Evolutionary conservation across 2,329 filamentous ascomycete genomes (phyloP).

Genomic region (Hortaea sp.): DNA sequence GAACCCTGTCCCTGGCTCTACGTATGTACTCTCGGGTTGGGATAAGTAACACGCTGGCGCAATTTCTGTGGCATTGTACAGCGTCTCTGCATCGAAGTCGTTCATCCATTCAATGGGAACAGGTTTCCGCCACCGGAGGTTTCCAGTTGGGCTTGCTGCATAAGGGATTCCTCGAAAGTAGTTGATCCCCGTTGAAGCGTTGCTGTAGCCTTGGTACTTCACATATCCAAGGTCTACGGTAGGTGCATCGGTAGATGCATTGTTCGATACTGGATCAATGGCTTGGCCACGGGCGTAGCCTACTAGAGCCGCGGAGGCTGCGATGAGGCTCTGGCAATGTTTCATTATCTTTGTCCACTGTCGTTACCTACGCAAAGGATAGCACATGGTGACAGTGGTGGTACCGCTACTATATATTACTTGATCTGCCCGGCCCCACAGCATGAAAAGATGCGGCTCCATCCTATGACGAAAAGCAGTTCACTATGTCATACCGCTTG

Average conservation of each 20-base stretch:
- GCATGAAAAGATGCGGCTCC: no score
- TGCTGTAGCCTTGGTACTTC: conserved; percentile 10
- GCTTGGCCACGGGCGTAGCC: not conserved
- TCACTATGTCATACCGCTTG: no score
- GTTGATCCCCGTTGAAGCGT: conserved; percentile 10
- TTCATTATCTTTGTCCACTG: not conserved
- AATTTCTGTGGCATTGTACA: conserved; percentile 15
- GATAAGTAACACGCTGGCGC: conserved; percentile 22
- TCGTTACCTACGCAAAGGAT: no score
- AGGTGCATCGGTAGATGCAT: conserved; percentile 2
- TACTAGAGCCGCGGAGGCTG: not conserved
- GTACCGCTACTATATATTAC: no score
- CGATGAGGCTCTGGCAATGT: not conserved
- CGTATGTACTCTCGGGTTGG: conserved; percentile 4
- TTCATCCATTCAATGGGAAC: conserved; percentile 17
- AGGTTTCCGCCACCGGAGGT: conserved; percentile 24
- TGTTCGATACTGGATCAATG: not conserved
- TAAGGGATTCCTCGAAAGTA: conserved; percentile 10
- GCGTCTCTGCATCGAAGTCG: conserved; percentile 8
- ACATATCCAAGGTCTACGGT: conserved; percentile 13
- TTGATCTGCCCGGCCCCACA: no score
- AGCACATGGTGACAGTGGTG: no score
- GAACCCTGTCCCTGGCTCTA: not conserved
- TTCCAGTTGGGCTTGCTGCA: conserved; percentile 19
- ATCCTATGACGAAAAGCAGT: no score